phyloP scores from a whole-genome alignment of 805 yeast genomes.

The Cyberlindnera euphorbiae region DNA sequence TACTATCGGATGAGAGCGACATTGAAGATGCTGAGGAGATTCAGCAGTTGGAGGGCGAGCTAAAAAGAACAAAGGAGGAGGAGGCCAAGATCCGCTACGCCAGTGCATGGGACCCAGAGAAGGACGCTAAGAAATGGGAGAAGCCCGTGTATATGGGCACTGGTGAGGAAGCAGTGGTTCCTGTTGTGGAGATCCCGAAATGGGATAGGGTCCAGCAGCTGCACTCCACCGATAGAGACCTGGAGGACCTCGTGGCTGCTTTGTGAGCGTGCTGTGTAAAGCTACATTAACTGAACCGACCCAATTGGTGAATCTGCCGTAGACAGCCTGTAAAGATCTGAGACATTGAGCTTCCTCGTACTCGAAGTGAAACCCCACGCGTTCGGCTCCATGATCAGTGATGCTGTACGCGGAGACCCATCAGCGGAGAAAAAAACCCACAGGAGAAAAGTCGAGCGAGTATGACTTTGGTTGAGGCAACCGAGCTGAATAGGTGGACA shows the following conservation, averaged over 20 bases:
- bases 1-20: conserved; percentile 31
- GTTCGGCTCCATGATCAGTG: too few relatives aligned
- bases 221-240: conserved; percentile 1
- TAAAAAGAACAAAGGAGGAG: conserved; percentile 31
- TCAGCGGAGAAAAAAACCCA: too few relatives aligned
- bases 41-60: conserved; percentile 25
- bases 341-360: too few relatives aligned
- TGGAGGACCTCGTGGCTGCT: conserved; percentile 10
- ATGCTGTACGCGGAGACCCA: too few relatives aligned
- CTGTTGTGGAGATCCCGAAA: background rate
- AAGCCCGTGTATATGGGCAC: conserved; percentile 40
- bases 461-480: too few relatives aligned
- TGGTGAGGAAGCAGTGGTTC: background rate
- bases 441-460: too few relatives aligned
- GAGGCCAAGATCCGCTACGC: conserved; percentile 29
- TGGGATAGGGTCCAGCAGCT: conserved; percentile 14
- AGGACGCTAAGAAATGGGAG: conserved; percentile 50
- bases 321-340: too few relatives aligned
- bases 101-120: conserved; percentile 56
- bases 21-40: conserved; percentile 32
- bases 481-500: too few relatives aligned
- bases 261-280: background rate
- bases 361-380: too few relatives aligned
- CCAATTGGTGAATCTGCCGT: too few relatives aligned
- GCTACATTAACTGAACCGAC: too few relatives aligned